Conservation (phyloP, 1,284 basidiomycete genomes). For the Ceratobasidium sp. region DNA sequence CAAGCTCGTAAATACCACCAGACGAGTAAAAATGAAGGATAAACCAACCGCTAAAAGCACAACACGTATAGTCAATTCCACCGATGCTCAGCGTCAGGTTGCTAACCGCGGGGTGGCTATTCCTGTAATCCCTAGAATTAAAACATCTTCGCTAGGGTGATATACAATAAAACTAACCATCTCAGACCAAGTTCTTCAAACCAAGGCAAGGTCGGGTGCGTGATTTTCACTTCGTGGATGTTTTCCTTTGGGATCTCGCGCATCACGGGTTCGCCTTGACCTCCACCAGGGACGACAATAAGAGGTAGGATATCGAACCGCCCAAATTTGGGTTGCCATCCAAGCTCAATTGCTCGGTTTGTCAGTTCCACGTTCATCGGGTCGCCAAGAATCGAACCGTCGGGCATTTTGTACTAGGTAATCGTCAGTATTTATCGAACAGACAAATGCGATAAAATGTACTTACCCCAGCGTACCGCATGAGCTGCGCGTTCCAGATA, state of each 20-base stretch:
- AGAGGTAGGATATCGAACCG: constrained; percentile 30
- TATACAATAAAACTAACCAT: constrained; percentile 8
- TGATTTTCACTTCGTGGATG: constrained; percentile 36
- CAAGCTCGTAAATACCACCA: not conserved
- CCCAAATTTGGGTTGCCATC: constrained; percentile 28
- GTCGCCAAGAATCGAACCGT: constrained; percentile 26
- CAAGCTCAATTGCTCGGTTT: constrained; percentile 31
- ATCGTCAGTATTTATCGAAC: not conserved
- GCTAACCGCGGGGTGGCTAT: constrained; percentile 33
- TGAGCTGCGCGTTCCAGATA: constrained; percentile 36
- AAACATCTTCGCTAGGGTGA: not conserved
- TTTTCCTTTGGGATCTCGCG: constrained; percentile 30
- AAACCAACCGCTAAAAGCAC: constrained; percentile 31
- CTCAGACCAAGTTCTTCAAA: constrained; percentile 29
- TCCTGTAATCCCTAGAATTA: constrained; percentile 2
- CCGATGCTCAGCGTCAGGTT: constrained; percentile 35
- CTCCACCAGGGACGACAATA: constrained; percentile 28
- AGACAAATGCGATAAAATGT: not conserved
- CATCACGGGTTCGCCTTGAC: constrained; percentile 33
- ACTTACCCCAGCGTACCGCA: constrained; percentile 32
- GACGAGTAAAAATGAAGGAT: not conserved
- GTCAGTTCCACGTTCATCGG: constrained; percentile 32
- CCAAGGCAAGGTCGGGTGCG: constrained; percentile 31
- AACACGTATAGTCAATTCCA: constrained; percentile 34
- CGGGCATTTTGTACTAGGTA: constrained; percentile 33